Evolutionary conservation across 2,329 filamentous ascomycete genomes (phyloP).

Genomic region (Ascochyta fabae): DNA sequence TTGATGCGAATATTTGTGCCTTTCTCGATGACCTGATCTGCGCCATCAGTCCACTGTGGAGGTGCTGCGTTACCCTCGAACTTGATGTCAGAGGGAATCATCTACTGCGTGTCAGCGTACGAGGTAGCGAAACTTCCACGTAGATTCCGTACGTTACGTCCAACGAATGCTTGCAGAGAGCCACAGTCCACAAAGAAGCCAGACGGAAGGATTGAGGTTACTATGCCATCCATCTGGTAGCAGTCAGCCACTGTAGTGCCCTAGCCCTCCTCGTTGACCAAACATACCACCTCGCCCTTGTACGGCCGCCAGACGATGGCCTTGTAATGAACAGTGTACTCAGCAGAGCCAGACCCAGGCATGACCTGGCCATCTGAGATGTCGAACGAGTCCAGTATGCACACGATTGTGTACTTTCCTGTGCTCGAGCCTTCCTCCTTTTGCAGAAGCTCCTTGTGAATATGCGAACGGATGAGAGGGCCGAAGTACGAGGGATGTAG

Average conservation of each 20-base stretch:
- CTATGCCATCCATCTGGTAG: slow-evolving; percentile 84
- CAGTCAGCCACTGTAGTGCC: slow-evolving; percentile 29
- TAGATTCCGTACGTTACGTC: slow-evolving; percentile 71
- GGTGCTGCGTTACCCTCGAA: slow-evolving; percentile 96
- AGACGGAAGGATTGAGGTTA: slow-evolving; percentile 87
- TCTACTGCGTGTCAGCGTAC: slow-evolving; percentile 57
- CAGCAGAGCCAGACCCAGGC: slow-evolving; percentile 87
- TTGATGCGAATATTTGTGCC: slow-evolving; percentile 93
- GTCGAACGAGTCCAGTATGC: slow-evolving; percentile 95
- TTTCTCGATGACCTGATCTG: slow-evolving; percentile 90
- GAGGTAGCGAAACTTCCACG: slow-evolving; percentile 11
- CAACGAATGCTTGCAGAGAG: slow-evolving; percentile 79
- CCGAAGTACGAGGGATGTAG: slow-evolving; percentile 98
- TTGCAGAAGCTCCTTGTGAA: slow-evolving; percentile 85
- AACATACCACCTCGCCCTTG: slow-evolving; percentile 91
- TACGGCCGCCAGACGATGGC: slow-evolving; percentile 98
- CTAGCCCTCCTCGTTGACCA: slow-evolving; percentile 1
- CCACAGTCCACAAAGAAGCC: slow-evolving; percentile 90
- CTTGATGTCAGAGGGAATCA: slow-evolving; percentile 90
- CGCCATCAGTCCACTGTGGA: slow-evolving; percentile 95
- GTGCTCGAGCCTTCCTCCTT: slow-evolving; percentile 96
- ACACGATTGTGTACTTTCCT: slow-evolving; percentile 96
- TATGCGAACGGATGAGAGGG: slow-evolving; percentile 87
- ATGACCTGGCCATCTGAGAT: slow-evolving; percentile 93
- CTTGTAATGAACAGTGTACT: slow-evolving; percentile 93